Base-by-base conservation (phyloP, 345 rosid genomes). In the Kernera saxatilis region DNA sequence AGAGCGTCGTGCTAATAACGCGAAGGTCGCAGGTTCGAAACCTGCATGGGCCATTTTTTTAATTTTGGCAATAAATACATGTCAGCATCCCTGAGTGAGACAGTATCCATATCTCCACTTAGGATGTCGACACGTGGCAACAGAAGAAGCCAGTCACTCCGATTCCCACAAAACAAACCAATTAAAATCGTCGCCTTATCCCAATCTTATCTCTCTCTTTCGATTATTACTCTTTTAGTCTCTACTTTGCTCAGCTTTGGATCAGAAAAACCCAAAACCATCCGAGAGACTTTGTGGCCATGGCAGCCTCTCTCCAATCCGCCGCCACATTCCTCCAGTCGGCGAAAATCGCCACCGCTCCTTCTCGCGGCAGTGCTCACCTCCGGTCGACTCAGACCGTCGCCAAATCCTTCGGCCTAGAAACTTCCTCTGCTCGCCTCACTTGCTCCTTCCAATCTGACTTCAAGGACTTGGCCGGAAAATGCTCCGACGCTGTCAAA, bases 1-100 rank as follows among this genome's bases (percentile, higher is more conserved):
- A 89, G 86, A 91, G 90, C 88, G 91, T 88, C 87, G 87, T 88
- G 93, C 90, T 87, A 91, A 87, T 89, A 84, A 91, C 95, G 91
- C 94, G 87, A 87, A 86, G 92, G 96, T 87, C 85, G 62, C 72
- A 74, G 78, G 72, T 67, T 74, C 68, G 73, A 74, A 58, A 67
- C 69, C 78, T 74, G 69, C 69, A 59, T 74, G 69, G 69, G 69
- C 78, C 78, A 74, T 0, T 0, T 0, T 0, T 1, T 51, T 41
- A 22, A 15, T 7, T 12, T 13, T 10, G 0, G 5, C 29, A 37
- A 59, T 0, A 0, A 6, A 23, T 11, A 32, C 78, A 67, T 56
- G 64, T 77, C 82, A 78, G 76, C 82, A 48, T 36, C n/a, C 35
- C 51, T 37, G 74, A 67, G 11, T 5, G 27, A 48, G 36, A 51